Conservation (phyloP, 1,139 yeast genomes). For the Saccharomyces hybrid region DNA sequence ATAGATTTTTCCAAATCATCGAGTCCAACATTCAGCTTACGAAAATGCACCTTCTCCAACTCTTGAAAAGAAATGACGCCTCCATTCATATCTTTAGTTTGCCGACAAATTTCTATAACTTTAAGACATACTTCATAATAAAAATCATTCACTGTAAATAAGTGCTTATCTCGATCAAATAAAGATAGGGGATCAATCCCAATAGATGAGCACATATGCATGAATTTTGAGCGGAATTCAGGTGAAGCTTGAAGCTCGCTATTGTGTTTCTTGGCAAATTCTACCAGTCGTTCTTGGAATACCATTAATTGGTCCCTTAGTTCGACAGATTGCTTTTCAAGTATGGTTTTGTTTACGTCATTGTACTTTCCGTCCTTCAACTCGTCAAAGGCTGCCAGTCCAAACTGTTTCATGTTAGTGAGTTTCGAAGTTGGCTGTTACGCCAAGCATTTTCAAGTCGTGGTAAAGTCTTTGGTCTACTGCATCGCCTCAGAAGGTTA, state of each 20-base stretch:
- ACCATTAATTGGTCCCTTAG: constrained; percentile 52
- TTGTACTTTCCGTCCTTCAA: constrained; percentile 12
- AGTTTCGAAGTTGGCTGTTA: background rate
- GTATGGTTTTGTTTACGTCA: constrained; percentile 15
- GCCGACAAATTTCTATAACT: constrained; percentile 65
- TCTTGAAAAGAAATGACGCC: constrained; percentile 67
- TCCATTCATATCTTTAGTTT: constrained; percentile 66
- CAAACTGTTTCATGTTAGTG: constrained; percentile 23
- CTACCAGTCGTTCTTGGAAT: constrained; percentile 51
- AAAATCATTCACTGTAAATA: constrained; percentile 44
- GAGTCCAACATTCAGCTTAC: constrained; percentile 34
- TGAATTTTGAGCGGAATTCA: constrained; percentile 60
- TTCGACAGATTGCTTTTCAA: constrained; percentile 42
- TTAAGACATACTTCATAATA: constrained; percentile 60
- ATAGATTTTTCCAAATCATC: constrained; percentile 47
- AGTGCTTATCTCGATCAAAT: constrained; percentile 30
- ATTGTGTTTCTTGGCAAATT: constrained; percentile 56
- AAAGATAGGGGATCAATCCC: constrained; percentile 75
- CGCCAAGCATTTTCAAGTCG: background rate
- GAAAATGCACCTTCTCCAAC: constrained; percentile 35
- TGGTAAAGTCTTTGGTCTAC: background rate
- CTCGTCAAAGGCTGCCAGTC: constrained; percentile 25
- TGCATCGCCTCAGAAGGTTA: background rate
- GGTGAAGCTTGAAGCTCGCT: constrained; percentile 56
- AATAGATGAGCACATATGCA: constrained; percentile 64